These are phyloP conservation scores for Tolypocladium pustulatum DNA, from an alignment of 2,329 filamentous ascomycete genomes.

Conservation along the genomic window DNA sequence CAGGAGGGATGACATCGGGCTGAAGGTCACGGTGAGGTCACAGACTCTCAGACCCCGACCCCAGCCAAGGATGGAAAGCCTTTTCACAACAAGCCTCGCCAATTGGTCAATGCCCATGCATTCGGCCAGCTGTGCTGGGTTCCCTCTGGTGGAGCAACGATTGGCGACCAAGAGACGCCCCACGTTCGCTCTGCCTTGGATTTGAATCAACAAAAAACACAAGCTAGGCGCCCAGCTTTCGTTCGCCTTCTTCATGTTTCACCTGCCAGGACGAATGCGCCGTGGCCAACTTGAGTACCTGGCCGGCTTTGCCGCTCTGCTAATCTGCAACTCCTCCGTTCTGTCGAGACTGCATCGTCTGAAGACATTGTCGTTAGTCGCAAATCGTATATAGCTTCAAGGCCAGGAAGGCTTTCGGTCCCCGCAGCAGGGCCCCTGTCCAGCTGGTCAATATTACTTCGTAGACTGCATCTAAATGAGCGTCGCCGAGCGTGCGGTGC, in stretches of 20 bases:
- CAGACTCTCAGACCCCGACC: no score
- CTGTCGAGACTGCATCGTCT: background rate
- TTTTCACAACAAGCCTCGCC: background rate
- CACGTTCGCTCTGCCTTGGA: background rate
- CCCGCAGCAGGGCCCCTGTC: background rate
- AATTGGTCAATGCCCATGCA: background rate
- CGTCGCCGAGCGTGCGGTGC: background rate
- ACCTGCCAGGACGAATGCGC: background rate
- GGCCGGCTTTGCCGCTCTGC: background rate
- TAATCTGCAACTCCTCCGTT: background rate
- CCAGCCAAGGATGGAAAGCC: background rate
- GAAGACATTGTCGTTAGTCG: background rate
- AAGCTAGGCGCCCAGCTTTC: background rate
- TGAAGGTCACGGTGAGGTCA: no score
- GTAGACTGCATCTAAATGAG: background rate
- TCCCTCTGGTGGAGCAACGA: background rate
- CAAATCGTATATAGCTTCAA: background rate
- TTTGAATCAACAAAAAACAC: background rate
- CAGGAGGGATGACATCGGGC: no score
- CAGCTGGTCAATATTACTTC: background rate
- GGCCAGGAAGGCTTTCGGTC: background rate
- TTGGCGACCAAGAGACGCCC: background rate
- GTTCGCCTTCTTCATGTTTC: background rate
- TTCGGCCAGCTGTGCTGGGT: background rate
- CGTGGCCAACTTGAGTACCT: background rate